Base-by-base conservation (phyloP, 2,329 filamentous ascomycete genomes). In the Nigrospora oryzae region DNA sequence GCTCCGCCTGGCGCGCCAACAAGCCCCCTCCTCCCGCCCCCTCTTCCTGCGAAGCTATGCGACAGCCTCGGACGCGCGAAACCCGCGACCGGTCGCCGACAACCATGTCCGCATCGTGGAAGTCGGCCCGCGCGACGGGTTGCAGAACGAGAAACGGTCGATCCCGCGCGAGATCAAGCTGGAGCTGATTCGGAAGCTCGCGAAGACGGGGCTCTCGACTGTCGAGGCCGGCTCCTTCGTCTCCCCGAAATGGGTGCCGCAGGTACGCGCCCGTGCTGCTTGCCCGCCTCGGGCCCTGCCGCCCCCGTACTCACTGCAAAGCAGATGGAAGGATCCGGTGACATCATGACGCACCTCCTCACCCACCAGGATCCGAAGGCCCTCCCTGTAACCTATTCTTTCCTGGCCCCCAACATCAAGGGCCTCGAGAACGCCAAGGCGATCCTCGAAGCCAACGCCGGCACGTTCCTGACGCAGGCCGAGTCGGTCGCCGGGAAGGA, bases 251-350 rank as follows among this genome's bases (percentile, higher is more conserved):
- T 83, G 77, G 66, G 74, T 83, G 3, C 83, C 83, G 3, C 83
- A 86, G 69, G 79, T 83, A 41, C 40, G 54, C 51, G 14, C n/a
- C 23, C 15, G n/a, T 17, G 12, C 16, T 13, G 13, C 17, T 15
- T 31, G 16, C 30, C 16, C 5, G 17, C 4, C 16, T 12, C 23
- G 23, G 5, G 23, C 23, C 23, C 10, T 5, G 23, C 5, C 8
- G 23, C 23, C 23, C 23, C 33, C n/a, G 19, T 23, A 30, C 13
- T 30, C 15, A 23, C 13, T 19, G 35, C 19, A 36, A 11, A 8
- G n/a, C 45, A 88, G 83, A 90, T 91, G 86, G 82, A 83, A 51
- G 84, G 86, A 56, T 90, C 87, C 2, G 77, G 78, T 58, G 75
- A 86, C 36, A 86, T 93, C 39, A 75, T 93, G 46, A 67, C 84